Percentiles rank a stretch among this genome's conserved stretches.
These are phyloP conservation scores for Aspergillus heteromorphus DNA, from an alignment of 495 filamentous ascomycete genomes.

Conservation along the genomic window DNA sequence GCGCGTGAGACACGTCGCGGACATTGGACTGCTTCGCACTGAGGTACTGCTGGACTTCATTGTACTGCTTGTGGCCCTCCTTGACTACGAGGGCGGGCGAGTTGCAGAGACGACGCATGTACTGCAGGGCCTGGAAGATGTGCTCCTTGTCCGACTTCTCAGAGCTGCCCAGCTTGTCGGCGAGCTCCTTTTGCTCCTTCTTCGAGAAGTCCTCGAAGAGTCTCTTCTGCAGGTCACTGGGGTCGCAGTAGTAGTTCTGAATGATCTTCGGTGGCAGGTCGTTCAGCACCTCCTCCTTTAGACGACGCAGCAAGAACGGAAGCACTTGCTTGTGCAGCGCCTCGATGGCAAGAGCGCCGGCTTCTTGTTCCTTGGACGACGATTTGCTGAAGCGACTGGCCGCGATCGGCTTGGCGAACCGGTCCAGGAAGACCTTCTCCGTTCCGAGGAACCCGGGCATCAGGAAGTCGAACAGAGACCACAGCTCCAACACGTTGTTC, in stretches of 20 bases:
- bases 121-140: conserved; percentile 98
- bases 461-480: conserved; percentile 97
- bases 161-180: conserved; percentile 65
- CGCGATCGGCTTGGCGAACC: conserved; percentile 96
- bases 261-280: conserved; percentile 97
- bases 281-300: conserved; percentile 96
- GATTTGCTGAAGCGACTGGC: conserved; percentile 92
- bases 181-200: conserved; percentile 79
- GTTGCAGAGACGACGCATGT: conserved; percentile 99
- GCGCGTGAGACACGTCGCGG: conserved; percentile 81
- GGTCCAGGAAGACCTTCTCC: conserved; percentile 95
- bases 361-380: conserved; percentile 97
- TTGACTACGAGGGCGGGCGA: conserved; percentile 94
- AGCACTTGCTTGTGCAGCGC: conserved; percentile 96
- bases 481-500: conserved; percentile 96
- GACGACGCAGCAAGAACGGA: conserved; percentile 89
- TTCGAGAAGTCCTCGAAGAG: conserved; percentile 95
- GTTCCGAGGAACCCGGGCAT: conserved; percentile 99
- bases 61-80: conserved; percentile 85
- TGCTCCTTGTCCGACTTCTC: conserved; percentile 94
- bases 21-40: conserved; percentile 64
- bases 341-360: conserved; percentile 91
- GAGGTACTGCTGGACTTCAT: conserved; percentile 71
- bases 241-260: conserved; percentile 99
- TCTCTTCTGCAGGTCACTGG: conserved; percentile 89